These are phyloP conservation scores for Cajanus cajan DNA, from an alignment of 306 rosid species.

Conservation along the genomic window DNA sequence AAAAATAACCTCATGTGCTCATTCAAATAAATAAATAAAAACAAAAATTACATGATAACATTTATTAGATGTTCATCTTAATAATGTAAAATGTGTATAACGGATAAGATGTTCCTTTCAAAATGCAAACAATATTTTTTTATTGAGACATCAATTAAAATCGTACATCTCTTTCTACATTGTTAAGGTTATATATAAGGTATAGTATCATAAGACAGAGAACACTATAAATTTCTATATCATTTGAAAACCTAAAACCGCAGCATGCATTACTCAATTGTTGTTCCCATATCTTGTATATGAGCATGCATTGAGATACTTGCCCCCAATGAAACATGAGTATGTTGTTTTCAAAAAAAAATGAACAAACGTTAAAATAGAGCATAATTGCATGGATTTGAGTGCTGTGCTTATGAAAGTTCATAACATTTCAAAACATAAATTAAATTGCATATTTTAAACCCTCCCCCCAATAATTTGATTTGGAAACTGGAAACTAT, in stretches of 20 bases:
- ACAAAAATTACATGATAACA: neutral
- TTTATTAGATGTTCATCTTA: neutral
- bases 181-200: neutral
- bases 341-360: neutral
- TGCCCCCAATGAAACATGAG: slow-evolving; percentile 9
- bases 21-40: slow-evolving; percentile 1
- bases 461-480: neutral
- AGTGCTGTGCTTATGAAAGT: slow-evolving; percentile 11
- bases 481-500: neutral
- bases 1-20: slow-evolving; percentile 44
- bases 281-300: slow-evolving; percentile 12
- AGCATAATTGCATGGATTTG: slow-evolving; percentile 8
- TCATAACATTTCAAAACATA: slow-evolving; percentile 1
- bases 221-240: neutral
- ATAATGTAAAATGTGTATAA: neutral
- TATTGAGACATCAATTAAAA: neutral
- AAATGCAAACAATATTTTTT: slow-evolving; percentile 18
- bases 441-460: neutral
- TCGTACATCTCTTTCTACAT: neutral
- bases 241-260: neutral
- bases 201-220: neutral
- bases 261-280: neutral
- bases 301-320: neutral
- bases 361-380: neutral
- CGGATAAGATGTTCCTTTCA: slow-evolving; percentile 27